These are phyloP conservation scores for Blastocystis sp. DNA, from an alignment of 352 stramenopile genomes.

Conservation along the genomic window DNA sequence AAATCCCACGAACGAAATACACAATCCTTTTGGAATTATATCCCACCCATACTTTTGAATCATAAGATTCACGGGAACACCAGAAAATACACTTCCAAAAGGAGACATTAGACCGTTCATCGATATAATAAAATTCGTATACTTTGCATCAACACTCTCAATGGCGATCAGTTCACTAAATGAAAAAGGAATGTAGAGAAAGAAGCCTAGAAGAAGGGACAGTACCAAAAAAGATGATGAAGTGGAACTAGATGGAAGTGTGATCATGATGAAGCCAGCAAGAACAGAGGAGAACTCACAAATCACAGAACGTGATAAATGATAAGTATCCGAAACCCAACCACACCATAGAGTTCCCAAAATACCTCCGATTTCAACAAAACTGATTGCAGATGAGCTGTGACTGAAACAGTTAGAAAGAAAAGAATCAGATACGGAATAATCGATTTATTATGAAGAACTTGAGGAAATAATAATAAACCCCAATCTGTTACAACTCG, in stretches of 20 bases:
- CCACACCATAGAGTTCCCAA: slow-evolving; percentile 44
- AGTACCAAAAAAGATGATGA: neutral
- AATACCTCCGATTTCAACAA: slow-evolving; percentile 38
- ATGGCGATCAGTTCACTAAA: slow-evolving; percentile 53
- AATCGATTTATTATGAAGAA: neutral
- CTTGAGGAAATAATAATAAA: slow-evolving; percentile 22
- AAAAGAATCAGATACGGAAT: neutral
- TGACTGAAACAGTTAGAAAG: neutral
- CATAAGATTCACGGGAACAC: slow-evolving; percentile 17
- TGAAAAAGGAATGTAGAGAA: slow-evolving; percentile 45
- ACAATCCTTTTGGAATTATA: neutral
- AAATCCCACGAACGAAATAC: neutral
- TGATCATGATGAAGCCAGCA: neutral
- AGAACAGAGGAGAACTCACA: slow-evolving; percentile 5
- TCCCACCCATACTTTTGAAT: slow-evolving; percentile 9
- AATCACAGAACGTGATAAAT: neutral
- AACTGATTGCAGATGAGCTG: slow-evolving; percentile 32
- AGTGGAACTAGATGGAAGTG: neutral
- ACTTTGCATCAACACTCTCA: slow-evolving; percentile 14
- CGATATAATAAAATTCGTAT: slow-evolving; percentile 19
- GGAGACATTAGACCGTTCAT: slow-evolving; percentile 52
- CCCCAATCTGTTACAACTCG: slow-evolving; percentile 22
- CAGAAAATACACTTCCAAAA: slow-evolving; percentile 52
- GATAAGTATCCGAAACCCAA: slow-evolving; percentile 25
- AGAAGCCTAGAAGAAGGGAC: slow-evolving; percentile 31